Evolutionary conservation across 257 asterid species (phyloP), one percentile per base, ranked within the genome.

Genomic region (Mitragyna speciosa): DNA sequence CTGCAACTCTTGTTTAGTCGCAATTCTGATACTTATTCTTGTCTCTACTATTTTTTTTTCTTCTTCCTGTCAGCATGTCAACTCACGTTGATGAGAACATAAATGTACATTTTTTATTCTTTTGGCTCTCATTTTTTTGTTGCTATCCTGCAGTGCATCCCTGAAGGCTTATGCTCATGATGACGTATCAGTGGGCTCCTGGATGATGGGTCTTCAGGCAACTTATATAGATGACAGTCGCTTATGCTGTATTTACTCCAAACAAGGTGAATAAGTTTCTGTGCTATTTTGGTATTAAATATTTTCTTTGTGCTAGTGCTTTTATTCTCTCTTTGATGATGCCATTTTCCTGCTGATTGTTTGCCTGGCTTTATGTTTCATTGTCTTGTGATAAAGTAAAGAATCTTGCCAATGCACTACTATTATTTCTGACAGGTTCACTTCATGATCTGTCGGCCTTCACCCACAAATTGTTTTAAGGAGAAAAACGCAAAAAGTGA

Each of bases 171-270:
- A 91, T 70, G 96, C 97, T 36, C 91, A 90, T 43, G 97, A 90
- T 71, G 98, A 94, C 85, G 85, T 77, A 81, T 91, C 97, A 22
- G 86, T 94, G 26, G 97, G 98, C 10, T 94, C 98, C n/a, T 94
- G 98, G 98, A 93, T 94, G 97, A 92, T 94, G 89, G 98, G 98
- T 63, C 82, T 94, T 76, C 86, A 83, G 82, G 91, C 97, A 82
- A 93, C 94, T 67, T 90, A 94, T 78, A 90, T 86, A 81, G 98
- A 94, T 68, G 98, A 94, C 75, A 88, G 87, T 80, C 96, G 89
- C 72, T 73, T 94, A 67, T 94, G 98, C 87, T 94, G 98, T 85
- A 77, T 86, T 85, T 81, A 86, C 83, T 66, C 94, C 0, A 81
- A 86, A 67, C 95, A 91, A 89, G 98, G 97, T 94, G 86, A 84